phyloP scores from a whole-genome alignment of 139 green algal genomes.

The Chlamydomonas sphaeroides region DNA sequence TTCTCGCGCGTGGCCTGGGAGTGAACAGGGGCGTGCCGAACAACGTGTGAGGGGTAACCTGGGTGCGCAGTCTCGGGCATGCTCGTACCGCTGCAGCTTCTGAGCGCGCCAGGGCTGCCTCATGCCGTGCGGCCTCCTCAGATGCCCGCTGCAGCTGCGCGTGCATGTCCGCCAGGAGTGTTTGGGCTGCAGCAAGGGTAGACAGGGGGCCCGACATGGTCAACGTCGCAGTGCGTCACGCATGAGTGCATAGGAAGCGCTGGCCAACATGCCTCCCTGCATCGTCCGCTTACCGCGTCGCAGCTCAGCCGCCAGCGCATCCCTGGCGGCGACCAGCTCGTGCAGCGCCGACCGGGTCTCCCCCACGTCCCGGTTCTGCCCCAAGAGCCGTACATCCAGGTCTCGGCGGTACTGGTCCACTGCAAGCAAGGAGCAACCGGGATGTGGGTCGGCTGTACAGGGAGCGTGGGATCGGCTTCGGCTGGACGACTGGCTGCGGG shows the following conservation, averaged over 20 bases:
- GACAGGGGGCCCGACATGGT: no score
- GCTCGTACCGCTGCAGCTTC: background rate
- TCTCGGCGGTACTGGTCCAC: conserved; percentile 19
- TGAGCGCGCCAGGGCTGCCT: background rate
- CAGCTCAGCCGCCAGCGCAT: conserved; percentile 6
- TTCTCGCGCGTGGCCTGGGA: background rate
- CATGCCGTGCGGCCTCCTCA: background rate
- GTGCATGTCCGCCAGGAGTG: background rate
- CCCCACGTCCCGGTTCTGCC: conserved; percentile 5
- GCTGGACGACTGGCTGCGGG: no score
- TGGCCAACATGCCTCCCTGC: no score
- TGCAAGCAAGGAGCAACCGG: no score
- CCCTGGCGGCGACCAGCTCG: background rate
- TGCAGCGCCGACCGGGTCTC: background rate
- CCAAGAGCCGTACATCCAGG: conserved; percentile 16
- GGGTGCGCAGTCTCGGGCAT: no score
- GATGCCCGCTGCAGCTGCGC: conserved; percentile 7
- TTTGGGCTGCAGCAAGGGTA: background rate
- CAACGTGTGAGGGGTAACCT: no score
- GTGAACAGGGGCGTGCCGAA: no score
- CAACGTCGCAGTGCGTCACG: no score
- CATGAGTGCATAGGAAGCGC: no score
- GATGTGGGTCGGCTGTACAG: no score
- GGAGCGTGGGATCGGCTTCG: no score
- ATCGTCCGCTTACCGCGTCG: background rate